Evolutionary conservation across 352 stramenopile genomes (phyloP).

Genomic region (Globisporangium emineosum): DNA sequence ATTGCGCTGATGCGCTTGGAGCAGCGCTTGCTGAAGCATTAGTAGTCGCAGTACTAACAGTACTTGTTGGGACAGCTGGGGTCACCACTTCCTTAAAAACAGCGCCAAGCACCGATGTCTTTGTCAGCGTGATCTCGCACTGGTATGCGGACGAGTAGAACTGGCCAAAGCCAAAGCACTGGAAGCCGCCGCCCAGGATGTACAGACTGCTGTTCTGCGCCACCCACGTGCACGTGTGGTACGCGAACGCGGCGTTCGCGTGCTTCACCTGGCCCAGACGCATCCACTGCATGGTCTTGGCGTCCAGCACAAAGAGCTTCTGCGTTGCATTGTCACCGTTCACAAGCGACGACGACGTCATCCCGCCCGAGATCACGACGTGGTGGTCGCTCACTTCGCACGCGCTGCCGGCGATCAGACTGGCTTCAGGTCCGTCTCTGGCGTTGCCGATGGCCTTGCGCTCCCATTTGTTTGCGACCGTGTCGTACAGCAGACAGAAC

Average conservation of each 20-base stretch:
- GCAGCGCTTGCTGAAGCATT: background rate
- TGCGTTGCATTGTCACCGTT: slow-evolving; percentile 39
- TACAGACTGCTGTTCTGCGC: slow-evolving; percentile 34
- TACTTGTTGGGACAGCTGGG: background rate
- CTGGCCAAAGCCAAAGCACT: slow-evolving; percentile 84
- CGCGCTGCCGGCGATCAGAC: slow-evolving; percentile 45
- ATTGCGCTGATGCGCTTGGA: background rate
- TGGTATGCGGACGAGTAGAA: slow-evolving; percentile 67
- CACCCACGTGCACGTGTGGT: slow-evolving; percentile 57
- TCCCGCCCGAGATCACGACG: slow-evolving; percentile 60
- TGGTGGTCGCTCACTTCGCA: slow-evolving; percentile 50
- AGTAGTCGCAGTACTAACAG: background rate
- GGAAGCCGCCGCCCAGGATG: slow-evolving; percentile 71
- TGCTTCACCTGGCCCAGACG: slow-evolving; percentile 51
- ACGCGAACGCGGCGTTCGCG: slow-evolving; percentile 45
- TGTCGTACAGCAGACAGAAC: slow-evolving; percentile 58
- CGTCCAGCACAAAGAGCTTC: slow-evolving; percentile 56
- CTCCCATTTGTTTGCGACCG: slow-evolving; percentile 33
- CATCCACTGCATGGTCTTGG: slow-evolving; percentile 42
- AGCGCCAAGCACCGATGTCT: too few species aligned
- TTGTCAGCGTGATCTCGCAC: slow-evolving; percentile 45
- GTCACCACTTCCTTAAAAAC: too few species aligned
- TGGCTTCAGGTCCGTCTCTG: slow-evolving; percentile 27
- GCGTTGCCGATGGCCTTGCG: slow-evolving; percentile 34
- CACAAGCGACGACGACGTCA: slow-evolving; percentile 33